phyloP scores from a whole-genome alignment of 306 rosid species.

The Prunus dulcis region DNA sequence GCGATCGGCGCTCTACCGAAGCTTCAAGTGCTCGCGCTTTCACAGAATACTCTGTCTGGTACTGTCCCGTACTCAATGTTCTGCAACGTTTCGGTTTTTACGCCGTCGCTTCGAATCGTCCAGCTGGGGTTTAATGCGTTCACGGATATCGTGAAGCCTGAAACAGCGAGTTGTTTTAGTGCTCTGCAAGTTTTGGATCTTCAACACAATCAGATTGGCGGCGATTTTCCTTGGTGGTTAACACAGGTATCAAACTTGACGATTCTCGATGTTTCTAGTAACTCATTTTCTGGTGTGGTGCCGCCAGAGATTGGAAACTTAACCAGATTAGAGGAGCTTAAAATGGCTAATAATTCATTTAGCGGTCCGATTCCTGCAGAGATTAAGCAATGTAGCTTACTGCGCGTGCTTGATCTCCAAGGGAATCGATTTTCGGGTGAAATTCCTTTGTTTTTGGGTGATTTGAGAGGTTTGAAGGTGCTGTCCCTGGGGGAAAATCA shows the following conservation, averaged over 20 bases:
- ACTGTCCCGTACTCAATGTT: conserved; percentile 70
- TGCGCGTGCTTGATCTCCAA: conserved; percentile 63
- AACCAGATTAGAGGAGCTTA: conserved; percentile 49
- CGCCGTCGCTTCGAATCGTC: conserved; percentile 77
- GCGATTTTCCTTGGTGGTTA: conserved; percentile 73
- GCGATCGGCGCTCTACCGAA: conserved; percentile 73
- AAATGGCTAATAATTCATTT: conserved; percentile 68
- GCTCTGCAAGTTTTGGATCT: conserved; percentile 66
- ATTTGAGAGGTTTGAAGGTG: conserved; percentile 47
- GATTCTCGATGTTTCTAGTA: conserved; percentile 61
- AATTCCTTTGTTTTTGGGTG: conserved; percentile 61
- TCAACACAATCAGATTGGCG: conserved; percentile 56
- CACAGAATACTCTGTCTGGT: conserved; percentile 73
- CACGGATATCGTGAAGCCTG: conserved; percentile 58
- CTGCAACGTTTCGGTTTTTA: conserved; percentile 55
- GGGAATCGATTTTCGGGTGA: conserved; percentile 59
- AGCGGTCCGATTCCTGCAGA: conserved; percentile 59
- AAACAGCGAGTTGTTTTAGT: conserved; percentile 52
- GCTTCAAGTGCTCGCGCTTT: conserved; percentile 74
- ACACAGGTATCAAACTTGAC: conserved; percentile 51
- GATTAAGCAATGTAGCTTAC: conserved; percentile 57
- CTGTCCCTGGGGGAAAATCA: conserved; percentile 66
- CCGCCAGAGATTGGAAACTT: conserved; percentile 55
- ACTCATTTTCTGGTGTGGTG: conserved; percentile 61
- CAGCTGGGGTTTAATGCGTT: conserved; percentile 78